A percentile compares a stretch with the other conserved stretches of the same genome.
phyloP scores from a whole-genome alignment of 1,139 yeast genomes.

The Kodamaea sp. region DNA sequence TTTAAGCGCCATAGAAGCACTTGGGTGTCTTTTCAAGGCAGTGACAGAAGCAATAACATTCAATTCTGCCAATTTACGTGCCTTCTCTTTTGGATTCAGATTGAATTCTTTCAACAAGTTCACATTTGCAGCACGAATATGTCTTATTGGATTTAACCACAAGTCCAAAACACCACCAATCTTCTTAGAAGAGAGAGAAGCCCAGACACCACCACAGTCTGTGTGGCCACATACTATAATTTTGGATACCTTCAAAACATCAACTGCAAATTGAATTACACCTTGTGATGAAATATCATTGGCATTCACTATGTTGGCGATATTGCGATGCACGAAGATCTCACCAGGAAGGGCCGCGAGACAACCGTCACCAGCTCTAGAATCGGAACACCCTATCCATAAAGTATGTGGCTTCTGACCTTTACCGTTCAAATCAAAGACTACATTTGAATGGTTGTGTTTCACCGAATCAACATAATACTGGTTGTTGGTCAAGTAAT shows the following conservation, averaged over 20 bases:
- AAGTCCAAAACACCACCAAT: slow-evolving; percentile 76
- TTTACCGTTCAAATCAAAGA: slow-evolving; percentile 69
- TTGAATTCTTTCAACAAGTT: slow-evolving; percentile 43
- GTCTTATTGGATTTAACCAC: slow-evolving; percentile 77
- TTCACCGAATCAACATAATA: slow-evolving; percentile 65
- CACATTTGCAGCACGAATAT: slow-evolving; percentile 63
- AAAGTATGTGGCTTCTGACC: slow-evolving; percentile 94
- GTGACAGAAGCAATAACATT: slow-evolving; percentile 67
- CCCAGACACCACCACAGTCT: slow-evolving; percentile 96
- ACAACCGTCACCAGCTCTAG: slow-evolving; percentile 82
- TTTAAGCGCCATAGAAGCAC: slow-evolving; percentile 70
- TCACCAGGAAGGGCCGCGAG: slow-evolving; percentile 90
- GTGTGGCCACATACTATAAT: slow-evolving; percentile 96
- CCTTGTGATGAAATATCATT: slow-evolving; percentile 79
- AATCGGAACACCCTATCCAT: slow-evolving; percentile 96
- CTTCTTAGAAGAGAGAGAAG: slow-evolving; percentile 69
- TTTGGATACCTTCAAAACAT: slow-evolving; percentile 78
- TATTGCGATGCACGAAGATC: slow-evolving; percentile 88
- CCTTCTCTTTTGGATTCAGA: slow-evolving; percentile 55
- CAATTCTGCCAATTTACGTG: slow-evolving; percentile 71
- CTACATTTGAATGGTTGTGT: slow-evolving; percentile 56
- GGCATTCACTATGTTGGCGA: slow-evolving; percentile 77
- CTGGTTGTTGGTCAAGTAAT: slow-evolving; percentile 67
- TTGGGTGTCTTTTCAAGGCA: slow-evolving; percentile 66
- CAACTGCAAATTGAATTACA: slow-evolving; percentile 87